Percentiles rank a stretch among this genome's conserved stretches.
phyloP scores from a whole-genome alignment of 2,329 filamentous ascomycete genomes.

The Ophiostoma sp. region DNA sequence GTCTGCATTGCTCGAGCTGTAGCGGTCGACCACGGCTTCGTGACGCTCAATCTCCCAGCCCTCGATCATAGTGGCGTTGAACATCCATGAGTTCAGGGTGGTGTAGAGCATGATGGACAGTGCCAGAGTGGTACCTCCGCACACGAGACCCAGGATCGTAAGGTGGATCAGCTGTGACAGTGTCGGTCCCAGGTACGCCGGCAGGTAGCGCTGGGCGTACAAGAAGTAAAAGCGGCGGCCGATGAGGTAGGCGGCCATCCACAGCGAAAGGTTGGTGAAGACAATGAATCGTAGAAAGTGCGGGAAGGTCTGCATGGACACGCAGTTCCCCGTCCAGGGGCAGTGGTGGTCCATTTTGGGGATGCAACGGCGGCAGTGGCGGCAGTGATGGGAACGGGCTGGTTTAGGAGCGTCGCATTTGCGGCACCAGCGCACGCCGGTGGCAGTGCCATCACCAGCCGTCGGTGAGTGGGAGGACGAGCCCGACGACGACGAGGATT shows the following conservation, averaged over 20 bases:
- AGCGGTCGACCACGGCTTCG: slow-evolving; percentile 54
- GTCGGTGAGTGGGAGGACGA: slow-evolving; percentile 19
- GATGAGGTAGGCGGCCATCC: slow-evolving; percentile 62
- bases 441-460: neutral
- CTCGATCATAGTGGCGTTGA: slow-evolving; percentile 81
- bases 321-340: slow-evolving; percentile 81
- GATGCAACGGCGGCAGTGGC: slow-evolving; percentile 70
- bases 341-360: slow-evolving; percentile 87
- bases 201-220: slow-evolving; percentile 66
- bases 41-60: slow-evolving; percentile 71
- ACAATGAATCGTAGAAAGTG: slow-evolving; percentile 78
- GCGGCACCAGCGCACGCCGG: slow-evolving; percentile 62
- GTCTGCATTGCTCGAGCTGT: slow-evolving; percentile 40
- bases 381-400: slow-evolving; percentile 78
- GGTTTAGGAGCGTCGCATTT: slow-evolving; percentile 76
- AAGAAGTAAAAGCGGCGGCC: slow-evolving; percentile 58
- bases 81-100: slow-evolving; percentile 59
- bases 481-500: slow-evolving; percentile 12
- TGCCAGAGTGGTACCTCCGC: slow-evolving; percentile 60
- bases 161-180: slow-evolving; percentile 60
- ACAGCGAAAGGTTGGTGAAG: slow-evolving; percentile 66
- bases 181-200: slow-evolving; percentile 72
- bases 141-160: slow-evolving; percentile 58
- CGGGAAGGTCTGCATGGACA: slow-evolving; percentile 77
- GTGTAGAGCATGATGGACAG: slow-evolving; percentile 66